Percentiles rank a stretch among this genome's conserved stretches.
These are phyloP conservation scores for Phytophthora multivora DNA, from an alignment of 352 stramenopile species.

Conservation along the genomic window DNA sequence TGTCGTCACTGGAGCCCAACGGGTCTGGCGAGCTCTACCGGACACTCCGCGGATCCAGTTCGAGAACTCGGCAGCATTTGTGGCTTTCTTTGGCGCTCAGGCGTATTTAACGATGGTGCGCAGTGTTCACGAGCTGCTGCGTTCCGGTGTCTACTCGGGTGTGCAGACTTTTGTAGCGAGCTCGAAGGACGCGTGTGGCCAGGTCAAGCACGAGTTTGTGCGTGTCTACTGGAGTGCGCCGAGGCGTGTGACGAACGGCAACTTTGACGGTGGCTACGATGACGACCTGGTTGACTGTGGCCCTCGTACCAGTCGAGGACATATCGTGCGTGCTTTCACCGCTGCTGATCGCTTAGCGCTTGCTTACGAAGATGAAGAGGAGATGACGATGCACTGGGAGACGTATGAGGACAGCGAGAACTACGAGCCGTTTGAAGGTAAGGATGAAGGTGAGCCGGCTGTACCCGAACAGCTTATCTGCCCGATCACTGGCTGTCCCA, in stretches of 20 bases:
- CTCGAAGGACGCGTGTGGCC: conserved; percentile 45
- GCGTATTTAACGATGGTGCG: conserved; percentile 46
- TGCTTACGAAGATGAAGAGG: conserved; percentile 37
- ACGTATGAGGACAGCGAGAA: conserved; percentile 38
- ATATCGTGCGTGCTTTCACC: conserved; percentile 61
- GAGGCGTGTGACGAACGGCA: conserved; percentile 12
- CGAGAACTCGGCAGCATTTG: conserved; percentile 50
- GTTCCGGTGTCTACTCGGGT: conserved; percentile 46
- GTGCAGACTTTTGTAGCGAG: conserved; percentile 42
- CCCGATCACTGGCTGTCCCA: conserved; percentile 95
- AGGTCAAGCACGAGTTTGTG: conserved; percentile 62
- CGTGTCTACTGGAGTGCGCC: conserved; percentile 49
- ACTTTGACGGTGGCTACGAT: conserved; percentile 38
- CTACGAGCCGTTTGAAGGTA: conserved; percentile 13
- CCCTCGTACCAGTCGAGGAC: conserved; percentile 43
- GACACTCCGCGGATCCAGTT: conserved; percentile 46
- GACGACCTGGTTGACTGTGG: conserved; percentile 52
- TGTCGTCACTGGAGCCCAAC: conserved; percentile 43
- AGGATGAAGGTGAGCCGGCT: conserved; percentile 30
- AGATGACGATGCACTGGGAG: conserved; percentile 40
- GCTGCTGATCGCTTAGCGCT: conserved; percentile 34
- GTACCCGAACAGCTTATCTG: conserved; percentile 80
- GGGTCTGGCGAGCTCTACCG: conserved; percentile 52
- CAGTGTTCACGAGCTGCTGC: conserved; percentile 42
- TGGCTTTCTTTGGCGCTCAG: conserved; percentile 45